Evolutionary conservation across 768 basidiomycete genomes (phyloP), one percentile per base, ranked within the genome.

Genomic region (Boletus reticulatus): DNA sequence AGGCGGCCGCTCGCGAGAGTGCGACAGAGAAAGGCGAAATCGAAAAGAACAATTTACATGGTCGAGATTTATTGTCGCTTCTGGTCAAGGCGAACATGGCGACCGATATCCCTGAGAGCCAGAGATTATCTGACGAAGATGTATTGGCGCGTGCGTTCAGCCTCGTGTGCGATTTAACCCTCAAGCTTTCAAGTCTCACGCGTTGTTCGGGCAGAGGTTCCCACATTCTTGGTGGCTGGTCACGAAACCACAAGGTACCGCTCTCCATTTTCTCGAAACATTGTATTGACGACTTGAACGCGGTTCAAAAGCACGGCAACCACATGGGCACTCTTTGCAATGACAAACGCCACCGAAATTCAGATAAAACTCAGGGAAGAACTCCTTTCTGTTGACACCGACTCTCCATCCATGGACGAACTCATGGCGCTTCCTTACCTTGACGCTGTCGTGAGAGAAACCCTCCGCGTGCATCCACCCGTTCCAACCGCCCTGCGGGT

Each of bases 341-440:
- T 91, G 13, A 73, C 79, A 0, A 73, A 78, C 49, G 60, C 79
- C 43, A 75, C 75, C 0, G 72, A 74, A 4, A 67, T 79, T 9
- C 87, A 89, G 61, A 71, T 61, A 4, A 80, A 80, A 59, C 76
- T 92, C 1, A 77, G 85, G 2, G 75, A 81, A 6, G 88, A 91
- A 62, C 71, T 86, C 0, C 66, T 80, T 14, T 62, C 72, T 0
- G 71, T 85, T 11, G 62, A 74, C 4, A 82, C 81, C 0, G 82
- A 87, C 14, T 80, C 71, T 1, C 87, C 87, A 1, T 78, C 78
- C 1, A 88, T 89, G 83, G 88, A 91, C 31, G 78, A 85, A 42
- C 77, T 92, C 1, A 80, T 81, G 53, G 73, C 77, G 3, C 73
- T 92, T 6, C 80, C 85, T 0, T 89, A 87, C 63, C 81, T 92